These are phyloP conservation scores for Trametes punicea DNA, from an alignment of 768 basidiomycete species.

Conservation along the genomic window DNA sequence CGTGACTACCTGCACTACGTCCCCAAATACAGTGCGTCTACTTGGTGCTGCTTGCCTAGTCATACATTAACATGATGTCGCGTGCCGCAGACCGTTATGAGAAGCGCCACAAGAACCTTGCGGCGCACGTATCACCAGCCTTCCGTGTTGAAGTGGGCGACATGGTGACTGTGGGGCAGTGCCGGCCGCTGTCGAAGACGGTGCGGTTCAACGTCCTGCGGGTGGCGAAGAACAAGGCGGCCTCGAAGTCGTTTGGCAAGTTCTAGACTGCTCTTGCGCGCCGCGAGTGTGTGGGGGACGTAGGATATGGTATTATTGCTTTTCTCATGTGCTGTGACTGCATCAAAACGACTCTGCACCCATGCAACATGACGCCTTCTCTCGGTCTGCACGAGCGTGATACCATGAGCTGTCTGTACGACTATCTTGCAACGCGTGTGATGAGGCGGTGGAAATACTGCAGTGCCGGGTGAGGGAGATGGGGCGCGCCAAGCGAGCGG, in stretches of 20 bases:
- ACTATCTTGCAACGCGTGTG: background rate
- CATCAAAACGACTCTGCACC: constrained; percentile 31
- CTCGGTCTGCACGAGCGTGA: constrained; percentile 12
- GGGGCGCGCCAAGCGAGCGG: background rate
- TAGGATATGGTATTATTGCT: constrained; percentile 31
- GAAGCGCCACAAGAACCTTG: constrained; percentile 98
- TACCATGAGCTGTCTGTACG: constrained; percentile 11
- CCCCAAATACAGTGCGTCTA: constrained; percentile 90
- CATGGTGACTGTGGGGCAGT: constrained; percentile 95
- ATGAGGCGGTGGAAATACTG: no score
- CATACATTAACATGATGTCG: background rate
- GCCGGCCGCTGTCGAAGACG: constrained; percentile 97
- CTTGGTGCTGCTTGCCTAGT: background rate
- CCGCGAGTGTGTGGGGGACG: constrained; percentile 9
- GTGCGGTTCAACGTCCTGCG: constrained; percentile 99
- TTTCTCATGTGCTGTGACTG: constrained; percentile 30
- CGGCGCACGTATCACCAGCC: constrained; percentile 94
- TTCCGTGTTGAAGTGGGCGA: constrained; percentile 98
- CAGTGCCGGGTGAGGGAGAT: background rate
- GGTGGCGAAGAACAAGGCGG: constrained; percentile 90
- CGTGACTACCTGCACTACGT: constrained; percentile 94
- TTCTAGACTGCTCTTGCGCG: constrained; percentile 50
- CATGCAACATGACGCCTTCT: constrained; percentile 17
- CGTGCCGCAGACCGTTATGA: constrained; percentile 85
- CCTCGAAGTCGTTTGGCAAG: constrained; percentile 91